Evolutionary conservation across 345 rosid genomes (phyloP).

Genomic region (Acer negundo): DNA sequence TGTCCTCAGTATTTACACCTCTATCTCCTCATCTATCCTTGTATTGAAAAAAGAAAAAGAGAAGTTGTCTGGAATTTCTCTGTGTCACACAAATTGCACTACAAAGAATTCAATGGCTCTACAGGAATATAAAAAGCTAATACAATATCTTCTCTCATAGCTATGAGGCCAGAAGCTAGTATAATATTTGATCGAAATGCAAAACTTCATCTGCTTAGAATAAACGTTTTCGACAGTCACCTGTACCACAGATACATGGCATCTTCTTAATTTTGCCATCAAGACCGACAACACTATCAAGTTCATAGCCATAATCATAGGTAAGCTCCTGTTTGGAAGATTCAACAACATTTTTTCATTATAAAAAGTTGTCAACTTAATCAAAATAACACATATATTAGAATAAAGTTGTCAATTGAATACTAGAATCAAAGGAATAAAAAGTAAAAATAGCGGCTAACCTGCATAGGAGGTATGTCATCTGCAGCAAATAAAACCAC

Average conservation of each 20-base stretch:
- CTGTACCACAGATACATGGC: constrained; percentile 11
- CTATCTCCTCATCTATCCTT: too few relatives aligned
- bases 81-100: too few relatives aligned
- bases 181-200: not conserved
- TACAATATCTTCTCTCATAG: not conserved
- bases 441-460: not conserved
- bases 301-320: constrained; percentile 16
- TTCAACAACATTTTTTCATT: not conserved
- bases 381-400: not conserved
- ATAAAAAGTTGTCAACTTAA: not conserved
- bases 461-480: constrained; percentile 58
- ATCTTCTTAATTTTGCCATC: constrained; percentile 1
- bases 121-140: too few relatives aligned
- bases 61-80: too few relatives aligned
- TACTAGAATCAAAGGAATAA: not conserved
- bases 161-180: not conserved
- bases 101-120: too few relatives aligned
- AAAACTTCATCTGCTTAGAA: constrained; percentile 7
- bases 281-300: constrained; percentile 17
- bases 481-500: constrained; percentile 59
- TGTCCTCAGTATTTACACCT: not conserved
- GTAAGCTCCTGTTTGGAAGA: constrained; percentile 17
- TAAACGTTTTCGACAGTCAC: constrained; percentile 17
- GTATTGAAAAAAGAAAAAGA: too few relatives aligned
- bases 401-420: too few relatives aligned